phyloP scores from a whole-genome alignment of 225 moss, liverwort and hornwort species.

The Climacium dendroides region DNA sequence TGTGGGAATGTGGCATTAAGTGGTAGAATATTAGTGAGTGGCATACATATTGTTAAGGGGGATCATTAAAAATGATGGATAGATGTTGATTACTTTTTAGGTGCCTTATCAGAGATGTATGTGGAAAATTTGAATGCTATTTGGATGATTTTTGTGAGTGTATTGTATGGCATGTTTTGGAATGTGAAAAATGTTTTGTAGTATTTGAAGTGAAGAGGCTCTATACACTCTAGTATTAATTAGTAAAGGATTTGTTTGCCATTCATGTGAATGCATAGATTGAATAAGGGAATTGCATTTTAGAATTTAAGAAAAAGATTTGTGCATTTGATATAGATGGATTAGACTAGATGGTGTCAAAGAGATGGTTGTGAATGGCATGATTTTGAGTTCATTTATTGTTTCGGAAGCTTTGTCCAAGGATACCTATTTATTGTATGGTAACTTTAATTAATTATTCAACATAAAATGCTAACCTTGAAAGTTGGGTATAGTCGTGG shows the following conservation, averaged over 20 bases:
- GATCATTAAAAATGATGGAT: background rate
- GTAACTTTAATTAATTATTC: background rate
- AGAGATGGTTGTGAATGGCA: background rate
- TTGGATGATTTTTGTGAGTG: background rate
- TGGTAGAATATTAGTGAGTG: background rate
- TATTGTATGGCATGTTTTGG: background rate
- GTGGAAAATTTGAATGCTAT: background rate
- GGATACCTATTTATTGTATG: background rate
- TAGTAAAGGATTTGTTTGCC: background rate
- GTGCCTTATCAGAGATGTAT: background rate
- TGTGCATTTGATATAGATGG: background rate
- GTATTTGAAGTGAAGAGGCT: background rate
- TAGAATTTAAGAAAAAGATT: background rate
- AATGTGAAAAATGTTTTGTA: background rate
- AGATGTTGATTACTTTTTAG: background rate
- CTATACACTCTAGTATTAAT: no score
- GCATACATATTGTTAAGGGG: background rate
- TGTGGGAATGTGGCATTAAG: background rate
- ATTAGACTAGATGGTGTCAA: background rate
- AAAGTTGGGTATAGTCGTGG: rapidly evolving
- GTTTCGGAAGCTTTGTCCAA: background rate
- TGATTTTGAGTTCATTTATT: background rate
- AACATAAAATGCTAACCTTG: background rate
- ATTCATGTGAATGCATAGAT: background rate
- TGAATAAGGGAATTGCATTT: background rate